Percentiles rank a stretch among this genome's conserved stretches.
These are phyloP conservation scores for Fraxinus quadrangulata DNA, from an alignment of 257 asterid species.

Conservation along the genomic window DNA sequence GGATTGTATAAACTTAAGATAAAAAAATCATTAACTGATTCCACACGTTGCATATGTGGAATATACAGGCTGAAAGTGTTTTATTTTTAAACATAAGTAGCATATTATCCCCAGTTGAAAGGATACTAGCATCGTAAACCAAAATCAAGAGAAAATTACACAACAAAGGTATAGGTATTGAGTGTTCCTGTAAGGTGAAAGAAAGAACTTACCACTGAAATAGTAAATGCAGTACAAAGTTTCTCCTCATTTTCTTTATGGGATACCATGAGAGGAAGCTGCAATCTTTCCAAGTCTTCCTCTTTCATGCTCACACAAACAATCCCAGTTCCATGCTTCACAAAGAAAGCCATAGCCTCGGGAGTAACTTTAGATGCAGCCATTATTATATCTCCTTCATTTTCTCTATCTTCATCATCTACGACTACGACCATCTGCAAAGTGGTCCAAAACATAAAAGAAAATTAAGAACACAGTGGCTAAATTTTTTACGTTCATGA, in stretches of 20 bases:
- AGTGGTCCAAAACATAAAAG: slow-evolving; percentile 3
- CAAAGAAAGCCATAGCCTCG: slow-evolving; percentile 97
- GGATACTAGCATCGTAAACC: not conserved
- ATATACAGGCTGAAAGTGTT: not conserved
- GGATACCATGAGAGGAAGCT: slow-evolving; percentile 88
- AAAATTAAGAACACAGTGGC: slow-evolving; percentile 2
- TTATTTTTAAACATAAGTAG: not conserved
- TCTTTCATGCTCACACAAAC: slow-evolving; percentile 98
- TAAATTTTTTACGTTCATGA: slow-evolving; percentile 2
- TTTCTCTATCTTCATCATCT: slow-evolving; percentile 97
- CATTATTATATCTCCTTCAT: slow-evolving; percentile 97
- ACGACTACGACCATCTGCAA: slow-evolving; percentile 92
- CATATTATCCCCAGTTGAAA: not conserved
- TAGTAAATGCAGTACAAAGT: slow-evolving; percentile 86
- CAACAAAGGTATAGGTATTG: not conserved
- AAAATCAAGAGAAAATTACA: slow-evolving; percentile 1
- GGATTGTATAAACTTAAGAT: not conserved
- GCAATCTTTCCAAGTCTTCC: slow-evolving; percentile 81
- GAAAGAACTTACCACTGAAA: slow-evolving; percentile 78
- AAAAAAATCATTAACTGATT: not conserved
- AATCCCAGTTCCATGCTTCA: slow-evolving; percentile 95
- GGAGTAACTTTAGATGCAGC: slow-evolving; percentile 95
- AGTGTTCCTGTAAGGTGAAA: not conserved
- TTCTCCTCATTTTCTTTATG: slow-evolving; percentile 91
- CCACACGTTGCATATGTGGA: not conserved